Evolutionary conservation across 2,329 filamentous ascomycete genomes (phyloP), one percentile per base, ranked within the genome.

Genomic region (Hortaea werneckii): DNA sequence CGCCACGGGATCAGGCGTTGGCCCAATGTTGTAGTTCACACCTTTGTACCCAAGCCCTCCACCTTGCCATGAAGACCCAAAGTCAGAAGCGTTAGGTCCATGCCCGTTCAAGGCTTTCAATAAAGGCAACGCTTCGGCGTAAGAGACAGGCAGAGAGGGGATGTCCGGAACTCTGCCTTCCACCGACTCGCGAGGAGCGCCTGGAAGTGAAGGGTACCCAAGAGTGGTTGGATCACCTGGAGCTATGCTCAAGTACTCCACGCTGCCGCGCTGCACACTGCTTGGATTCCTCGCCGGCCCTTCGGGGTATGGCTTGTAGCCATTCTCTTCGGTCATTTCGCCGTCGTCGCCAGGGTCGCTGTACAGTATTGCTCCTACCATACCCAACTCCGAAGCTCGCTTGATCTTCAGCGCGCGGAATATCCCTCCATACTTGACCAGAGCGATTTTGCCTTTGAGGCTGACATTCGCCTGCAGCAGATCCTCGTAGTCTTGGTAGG

Each of bases 381-480:
- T 90, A 32, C 89, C 90, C 12, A 94, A 72, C 56, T 95, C 87
- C 65, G 94, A 85, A 1, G 90, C 90, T 42, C 88, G 79, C 73
- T 94, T 95, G 46, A 95, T 80, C 66, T 95, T 96, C 51, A 96
- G 74, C 0, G 89, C 90, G 44, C 90, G 78, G 71, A 95, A 95
- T 50, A 90, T 81, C 40, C 78, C 75, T 11, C 90, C 90, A 62
- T 96, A 95, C 59, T 85, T 88, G 38, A 78, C 83, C 50, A 96
- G 71, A 1, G 86, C 88, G 54, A 96, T 90, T 67, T 94, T 94
- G 41, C 88, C 90, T 54, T 82, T 64, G 37, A 96, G 69, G 47
- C 77, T 80, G 47, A 95, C 67, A 53, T 87, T 87, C 34, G 85
- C 83, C 35, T 79, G 75, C 38, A 83, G 60, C 10, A 96, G 74